Base-by-base conservation (phyloP, 164 flowering plant species). In the Pachysandra terminalis region DNA sequence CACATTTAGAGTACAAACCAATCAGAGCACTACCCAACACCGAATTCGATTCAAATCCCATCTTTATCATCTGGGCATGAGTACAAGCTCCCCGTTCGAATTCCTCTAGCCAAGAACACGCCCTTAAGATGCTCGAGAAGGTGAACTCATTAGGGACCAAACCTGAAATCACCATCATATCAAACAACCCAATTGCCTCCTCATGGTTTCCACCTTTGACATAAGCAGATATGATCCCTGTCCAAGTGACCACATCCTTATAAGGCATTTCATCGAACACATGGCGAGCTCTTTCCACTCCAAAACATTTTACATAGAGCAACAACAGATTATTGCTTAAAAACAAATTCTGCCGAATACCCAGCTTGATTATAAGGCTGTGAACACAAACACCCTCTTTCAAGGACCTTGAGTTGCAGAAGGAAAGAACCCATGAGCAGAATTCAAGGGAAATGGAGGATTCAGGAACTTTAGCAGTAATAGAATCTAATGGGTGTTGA, bases 231-330 rank as follows among this genome's bases (percentile, higher is more conserved):
- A 87, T 61, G 9, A 82, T 59, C 48, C 75, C 77, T 3, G 87
- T 82, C 89, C 89, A 85, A 0, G 87, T 81, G 35, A 85, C 86
- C 8, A 84, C 84, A 71, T 85, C 86, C 64, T 67, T 81, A 22
- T 68, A 7, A 56, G 75, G 77, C 85, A 85, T 82, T 75, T 71
- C 86, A 41, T 81, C 87, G 53, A 87, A 87, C 66, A 85, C 40
- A 1, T 79, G 53, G 70, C 81, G 82, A 28, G 85, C 89, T 9
- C 57, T 51, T 15, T 68, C 77, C 0, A 70, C 55, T 21, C 80
- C 83, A 51, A 25, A 68, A 56, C 86, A 81, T 73, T 82, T 87
- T 0, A 73, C 64, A 17, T 85, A 87, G 0, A 85, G 57, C 19
- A 82, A 68, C 49, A 87, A 19, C 51, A 87, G 73, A 67, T 78